A percentile compares a stretch with the other conserved stretches of the same genome.
Evolutionary conservation across 371 early-diverging fungal species (phyloP).

Genomic region (Mitosporidium daphniae): DNA sequence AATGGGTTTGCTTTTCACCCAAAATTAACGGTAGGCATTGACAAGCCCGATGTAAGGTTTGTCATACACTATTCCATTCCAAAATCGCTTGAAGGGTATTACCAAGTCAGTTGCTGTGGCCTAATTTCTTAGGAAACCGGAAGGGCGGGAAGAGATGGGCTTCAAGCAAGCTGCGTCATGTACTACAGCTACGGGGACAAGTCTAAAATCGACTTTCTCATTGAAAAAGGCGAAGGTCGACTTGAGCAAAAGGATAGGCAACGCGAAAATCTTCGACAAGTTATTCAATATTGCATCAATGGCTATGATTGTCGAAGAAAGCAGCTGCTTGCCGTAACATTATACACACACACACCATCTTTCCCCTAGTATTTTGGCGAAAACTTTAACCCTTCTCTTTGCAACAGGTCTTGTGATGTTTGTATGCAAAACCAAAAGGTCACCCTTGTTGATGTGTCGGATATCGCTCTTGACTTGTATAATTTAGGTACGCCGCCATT

Average conservation of each 20-base stretch:
- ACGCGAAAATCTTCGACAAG: constrained; percentile 38
- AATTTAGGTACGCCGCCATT: too few species aligned
- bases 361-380: constrained; percentile 52
- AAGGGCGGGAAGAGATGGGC: constrained; percentile 86
- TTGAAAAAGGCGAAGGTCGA: constrained; percentile 44
- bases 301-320: constrained; percentile 54
- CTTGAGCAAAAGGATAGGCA: constrained; percentile 40
- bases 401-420: constrained; percentile 69
- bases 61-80: constrained; percentile 87
- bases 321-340: constrained; percentile 25
- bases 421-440: constrained; percentile 13
- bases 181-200: constrained; percentile 55
- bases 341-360: neutral
- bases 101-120: too few species aligned
- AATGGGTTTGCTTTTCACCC: too few species aligned
- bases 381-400: constrained; percentile 19
- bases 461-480: too few species aligned
- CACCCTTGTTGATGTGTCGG: constrained; percentile 14
- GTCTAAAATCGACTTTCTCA: constrained; percentile 22
- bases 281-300: constrained; percentile 78
- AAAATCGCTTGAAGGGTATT: constrained; percentile 83
- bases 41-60: constrained; percentile 90
- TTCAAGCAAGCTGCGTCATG: constrained; percentile 38
- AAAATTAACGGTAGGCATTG: constrained; percentile 86
- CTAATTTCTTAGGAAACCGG: too few species aligned